phyloP scores from a whole-genome alignment of 768 basidiomycete species.

The Boletus huronensis region DNA sequence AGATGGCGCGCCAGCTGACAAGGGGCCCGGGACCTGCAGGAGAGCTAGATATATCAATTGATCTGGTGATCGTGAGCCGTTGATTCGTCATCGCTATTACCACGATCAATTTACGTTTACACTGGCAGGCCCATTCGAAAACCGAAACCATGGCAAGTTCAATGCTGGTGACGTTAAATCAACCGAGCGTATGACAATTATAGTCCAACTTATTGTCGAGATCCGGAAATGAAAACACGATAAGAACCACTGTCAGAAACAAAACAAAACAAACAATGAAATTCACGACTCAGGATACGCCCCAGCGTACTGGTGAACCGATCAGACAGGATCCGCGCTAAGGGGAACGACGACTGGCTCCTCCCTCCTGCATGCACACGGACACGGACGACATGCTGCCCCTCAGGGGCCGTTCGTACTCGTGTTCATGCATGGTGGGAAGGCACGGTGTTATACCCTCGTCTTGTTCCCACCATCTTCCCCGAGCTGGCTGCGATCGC shows the following conservation, averaged over 20 bases:
- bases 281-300: background rate
- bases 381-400: slow-evolving; percentile 12
- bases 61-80: background rate
- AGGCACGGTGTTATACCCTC: slow-evolving; percentile 23
- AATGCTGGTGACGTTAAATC: slow-evolving; percentile 12
- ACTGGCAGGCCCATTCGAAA: background rate
- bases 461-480: slow-evolving; percentile 6
- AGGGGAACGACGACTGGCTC: background rate
- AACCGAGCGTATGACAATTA: slow-evolving; percentile 11
- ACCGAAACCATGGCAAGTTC: slow-evolving; percentile 2
- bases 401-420: slow-evolving; percentile 5
- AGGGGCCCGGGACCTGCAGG: background rate
- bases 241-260: background rate
- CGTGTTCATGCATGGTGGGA: slow-evolving; percentile 16
- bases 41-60: background rate
- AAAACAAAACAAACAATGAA: slow-evolving; percentile 7
- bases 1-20: background rate
- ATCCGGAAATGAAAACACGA: slow-evolving; percentile 23
- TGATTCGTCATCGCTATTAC: background rate
- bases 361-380: slow-evolving; percentile 11
- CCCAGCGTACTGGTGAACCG: slow-evolving; percentile 2
- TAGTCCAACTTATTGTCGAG: slow-evolving; percentile 3
- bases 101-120: slow-evolving; percentile 16
- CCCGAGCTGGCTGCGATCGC: slow-evolving; percentile 3
- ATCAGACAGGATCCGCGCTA: slow-evolving; percentile 18